These are phyloP conservation scores for Pestalotiopsis sp. DNA, from an alignment of 2,329 filamentous ascomycete genomes.

Conservation along the genomic window DNA sequence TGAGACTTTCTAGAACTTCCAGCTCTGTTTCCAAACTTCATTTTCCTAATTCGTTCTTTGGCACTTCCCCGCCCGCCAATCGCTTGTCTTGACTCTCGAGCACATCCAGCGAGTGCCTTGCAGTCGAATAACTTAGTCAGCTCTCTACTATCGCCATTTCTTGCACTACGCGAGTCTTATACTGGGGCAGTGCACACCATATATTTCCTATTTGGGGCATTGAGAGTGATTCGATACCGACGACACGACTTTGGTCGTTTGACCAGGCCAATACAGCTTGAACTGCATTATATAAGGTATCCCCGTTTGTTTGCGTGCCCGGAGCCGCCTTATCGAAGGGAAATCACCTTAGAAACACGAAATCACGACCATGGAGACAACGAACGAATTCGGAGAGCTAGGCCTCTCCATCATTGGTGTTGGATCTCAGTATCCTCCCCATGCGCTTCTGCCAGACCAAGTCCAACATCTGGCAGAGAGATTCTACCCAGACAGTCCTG, in stretches of 20 bases:
- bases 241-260: background rate
- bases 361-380: conserved; percentile 40
- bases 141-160: background rate
- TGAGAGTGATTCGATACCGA: background rate
- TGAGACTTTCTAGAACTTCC: background rate
- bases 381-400: conserved; percentile 49
- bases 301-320: background rate
- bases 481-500: conserved; percentile 61
- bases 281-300: background rate
- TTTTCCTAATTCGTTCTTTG: background rate
- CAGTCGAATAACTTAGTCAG: background rate
- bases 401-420: conserved; percentile 64
- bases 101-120: background rate
- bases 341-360: background rate
- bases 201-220: background rate
- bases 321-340: background rate
- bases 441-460: conserved; percentile 50
- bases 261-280: background rate
- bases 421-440: conserved; percentile 62
- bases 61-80: background rate
- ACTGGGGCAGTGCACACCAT: background rate
- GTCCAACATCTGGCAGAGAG: conserved; percentile 55
- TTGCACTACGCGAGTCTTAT: background rate
- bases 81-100: background rate
- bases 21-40: background rate